Evolutionary conservation across 176 grass and related monocot species (phyloP).

Genomic region (Dactylis glomerata): DNA sequence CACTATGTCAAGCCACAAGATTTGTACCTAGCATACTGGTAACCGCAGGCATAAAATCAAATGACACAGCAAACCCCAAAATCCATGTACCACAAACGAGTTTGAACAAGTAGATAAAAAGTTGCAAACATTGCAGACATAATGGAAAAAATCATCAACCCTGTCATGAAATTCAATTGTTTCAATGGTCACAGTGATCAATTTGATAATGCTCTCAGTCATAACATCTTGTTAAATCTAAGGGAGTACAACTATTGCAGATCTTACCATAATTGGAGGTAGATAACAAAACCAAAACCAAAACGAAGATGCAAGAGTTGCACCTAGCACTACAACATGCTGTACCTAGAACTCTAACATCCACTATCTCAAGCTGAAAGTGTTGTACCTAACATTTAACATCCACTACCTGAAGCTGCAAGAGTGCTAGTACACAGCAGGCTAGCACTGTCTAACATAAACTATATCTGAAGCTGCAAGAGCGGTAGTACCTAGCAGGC

Average conservation of each 20-base stretch:
- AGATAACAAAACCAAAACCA: background rate
- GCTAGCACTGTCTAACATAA: too few relatives aligned
- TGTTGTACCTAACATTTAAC: too few relatives aligned
- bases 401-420: too few relatives aligned
- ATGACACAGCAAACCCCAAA: background rate
- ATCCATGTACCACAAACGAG: background rate
- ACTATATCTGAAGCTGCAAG: too few relatives aligned
- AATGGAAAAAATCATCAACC: background rate
- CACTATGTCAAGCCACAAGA: too few relatives aligned
- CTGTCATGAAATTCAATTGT: background rate
- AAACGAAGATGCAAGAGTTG: background rate
- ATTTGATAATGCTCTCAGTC: conserved; percentile 12
- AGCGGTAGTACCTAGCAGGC: too few relatives aligned
- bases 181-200: background rate
- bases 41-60: too few relatives aligned
- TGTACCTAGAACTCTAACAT: too few relatives aligned
- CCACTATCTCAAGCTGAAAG: too few relatives aligned
- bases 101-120: background rate
- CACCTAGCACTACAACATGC: too few relatives aligned
- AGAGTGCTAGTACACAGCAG: too few relatives aligned
- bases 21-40: too few relatives aligned
- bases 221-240: background rate
- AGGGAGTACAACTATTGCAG: conserved; percentile 20
- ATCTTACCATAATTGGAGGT: conserved; percentile 21
- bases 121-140: background rate